These are phyloP conservation scores for Scytalidium sp. DNA, from an alignment of 2,329 filamentous ascomycete genomes.

Conservation along the genomic window DNA sequence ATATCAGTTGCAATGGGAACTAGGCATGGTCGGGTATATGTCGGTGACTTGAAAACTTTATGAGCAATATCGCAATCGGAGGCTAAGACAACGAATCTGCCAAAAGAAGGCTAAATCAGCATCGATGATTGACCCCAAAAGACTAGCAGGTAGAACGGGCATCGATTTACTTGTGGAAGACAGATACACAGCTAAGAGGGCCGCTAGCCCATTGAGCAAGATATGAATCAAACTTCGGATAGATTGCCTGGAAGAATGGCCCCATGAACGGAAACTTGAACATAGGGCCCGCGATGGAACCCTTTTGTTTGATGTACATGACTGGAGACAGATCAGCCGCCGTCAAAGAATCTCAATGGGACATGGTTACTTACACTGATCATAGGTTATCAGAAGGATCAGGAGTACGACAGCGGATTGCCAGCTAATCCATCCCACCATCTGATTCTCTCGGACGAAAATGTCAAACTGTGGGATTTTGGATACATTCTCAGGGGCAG, in stretches of 20 bases:
- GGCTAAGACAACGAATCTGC: constrained; percentile 95
- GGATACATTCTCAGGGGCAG: neutral
- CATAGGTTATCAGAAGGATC: constrained; percentile 33
- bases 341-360: neutral
- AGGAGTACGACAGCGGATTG: constrained; percentile 31
- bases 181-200: constrained; percentile 91
- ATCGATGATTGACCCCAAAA: neutral
- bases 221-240: constrained; percentile 90
- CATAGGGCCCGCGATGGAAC: constrained; percentile 69
- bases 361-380: constrained; percentile 31
- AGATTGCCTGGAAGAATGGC: constrained; percentile 88
- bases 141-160: neutral
- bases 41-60: constrained; percentile 93
- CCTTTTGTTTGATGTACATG: constrained; percentile 72
- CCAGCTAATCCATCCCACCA: constrained; percentile 17
- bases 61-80: constrained; percentile 92
- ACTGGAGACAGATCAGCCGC: constrained; percentile 42
- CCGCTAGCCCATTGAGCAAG: constrained; percentile 89
- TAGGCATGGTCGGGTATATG: constrained; percentile 91
- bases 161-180: constrained; percentile 96
- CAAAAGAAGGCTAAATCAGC: neutral
- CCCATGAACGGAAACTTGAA: constrained; percentile 87
- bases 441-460: neutral
- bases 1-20: constrained; percentile 94
- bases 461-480: neutral